Evolutionary conservation across 805 yeast genomes (phyloP), one percentile per base, ranked within the genome.

Genomic region (Teunomyces barrocoloradensis): DNA sequence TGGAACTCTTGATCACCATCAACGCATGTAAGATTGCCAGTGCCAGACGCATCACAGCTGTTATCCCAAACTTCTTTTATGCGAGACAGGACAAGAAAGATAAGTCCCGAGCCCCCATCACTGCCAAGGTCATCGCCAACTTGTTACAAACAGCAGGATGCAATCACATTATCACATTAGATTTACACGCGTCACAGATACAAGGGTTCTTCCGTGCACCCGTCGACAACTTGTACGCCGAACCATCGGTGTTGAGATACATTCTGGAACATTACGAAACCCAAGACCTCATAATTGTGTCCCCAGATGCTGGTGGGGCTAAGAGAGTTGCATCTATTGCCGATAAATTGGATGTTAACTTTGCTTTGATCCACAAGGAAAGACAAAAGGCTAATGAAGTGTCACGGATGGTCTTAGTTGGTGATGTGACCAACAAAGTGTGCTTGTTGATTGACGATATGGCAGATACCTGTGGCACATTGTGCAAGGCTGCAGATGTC

Each of bases 251-350:
- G 17, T 78, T 92, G 42, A 74, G 87, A 56, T 94, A 88, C 66
- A 88, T 92, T 57, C 82, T 79, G 53, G 87, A 82, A 51, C 78
- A 81, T 53, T 73, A 81, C 39, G 76, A 79, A 53, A 68, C 74
- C 52, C 75, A 82, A 49, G 71, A 79, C 44, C 78, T 90, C 7
- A 88, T 90, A 44, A 81, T 92, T 46, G 95, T 92, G 10, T 89
- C 97, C 4, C 99, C 99, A 3, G 99, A 92, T 71, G 99, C 99
- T 3, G 99, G 99, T 58, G 99, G 99, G 50, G 98, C 98, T 46
- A 92, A 92, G 68, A 80, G 99, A 55, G 99, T 91, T 23, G 98
- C 98, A 2, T 84, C 91, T 4, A 73, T 92, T 44, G 98, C 98
- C 11, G 98, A 92, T 61, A 82, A 87, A 58, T 75, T 94, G 54